Evolutionary conservation across 306 rosid species (phyloP), one percentile per base, ranked within the genome.

Genomic region (Castanea crenata): DNA sequence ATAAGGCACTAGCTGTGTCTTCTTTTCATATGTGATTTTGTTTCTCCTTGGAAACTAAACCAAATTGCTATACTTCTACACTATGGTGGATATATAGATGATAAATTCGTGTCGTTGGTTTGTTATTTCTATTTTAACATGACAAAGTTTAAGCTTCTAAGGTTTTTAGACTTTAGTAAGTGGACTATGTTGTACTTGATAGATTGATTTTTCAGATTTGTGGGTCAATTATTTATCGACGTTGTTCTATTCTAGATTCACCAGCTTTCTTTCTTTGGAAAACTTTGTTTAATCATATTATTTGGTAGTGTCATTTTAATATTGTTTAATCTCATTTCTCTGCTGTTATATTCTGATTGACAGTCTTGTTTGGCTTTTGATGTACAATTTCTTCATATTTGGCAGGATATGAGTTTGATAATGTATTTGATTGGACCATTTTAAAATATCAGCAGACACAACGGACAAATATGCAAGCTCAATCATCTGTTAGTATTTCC

Each of bases 371-470:
- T 82, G 70, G 82, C 87, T 75, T 65, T 55, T 67, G 72, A 67
- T 34, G n/a, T 34, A 9, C 44, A 19, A 73, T 67, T 68, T n/a
- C 15, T 5, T 29, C 55, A 59, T 67, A 35, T 74, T 85, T 83
- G 35, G 72, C 96, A 92, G 97, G 94, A 83, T 91, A 79, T 77
- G 88, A 88, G 21, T 78, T 72, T 65, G 97, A 92, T 76, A 63
- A 74, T 78, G 80, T 89, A 76, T 92, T 79, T 74, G 97, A 92
- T 91, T 92, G 97, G 97, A 91, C 97, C 82, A 79, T 92, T 83
- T 84, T 89, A 74, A 92, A 91, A 83, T 78, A 86, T 64, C 92
- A 89, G 80, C 96, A 91, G 78, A 29, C 74, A 0, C 86, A 84
- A 71, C 86, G 69, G 83, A 72, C 82, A 62, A 77, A 76, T 85